Base-by-base conservation (phyloP, 495 filamentous ascomycete genomes). In the Aspergillus sclerotiicarbonarius region DNA sequence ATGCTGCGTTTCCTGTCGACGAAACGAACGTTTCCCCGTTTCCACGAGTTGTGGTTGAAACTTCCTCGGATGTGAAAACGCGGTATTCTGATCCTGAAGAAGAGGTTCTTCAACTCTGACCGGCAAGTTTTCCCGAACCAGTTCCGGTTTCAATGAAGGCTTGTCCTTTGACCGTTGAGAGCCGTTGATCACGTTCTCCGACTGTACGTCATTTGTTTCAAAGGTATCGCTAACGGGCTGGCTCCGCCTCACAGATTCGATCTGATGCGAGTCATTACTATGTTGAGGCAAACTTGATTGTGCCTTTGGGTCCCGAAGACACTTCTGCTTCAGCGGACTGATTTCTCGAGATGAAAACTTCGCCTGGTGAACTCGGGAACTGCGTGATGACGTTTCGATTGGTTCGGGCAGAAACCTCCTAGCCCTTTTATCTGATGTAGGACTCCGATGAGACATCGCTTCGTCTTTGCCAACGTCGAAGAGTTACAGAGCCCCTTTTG, bases 351-450 rank as follows among this genome's bases (percentile, higher is more conserved):
- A n/a, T 6, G 12, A 47, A 19, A 8, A 8, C 70, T 15, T 74
- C 78, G 12, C 73, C 77, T 58, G 29, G 30, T 19, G 18, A n/a
- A 54, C 41, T 35, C 78, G 76, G 61, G 80, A 81, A 12, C 78
- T 79, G 53, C 84, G 76, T 16, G 83, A 79, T 8, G 82, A 79
- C n/a, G 84, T 89, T 67, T 90, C 87, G 47, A 89, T 81, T 6
- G 87, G 79, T 62, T 91, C 81, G 1, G 86, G 84, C 7, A 81
- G 73, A 60, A 90, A 71, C 47, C 53, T 65, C 29, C 67, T 61
- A 20, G 63, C 58, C 45, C 46, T 57, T 30, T 48, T 62, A 7
- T 43, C 15, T 13, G 41, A 35, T 51, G 32, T 18, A 31, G 45
- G 16, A 43, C 33, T 25, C 7, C 18, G 15, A 21, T 43, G 32